Base-by-base conservation (phyloP, 176 grass and related monocot species). In the Oryza longistaminata region DNA sequence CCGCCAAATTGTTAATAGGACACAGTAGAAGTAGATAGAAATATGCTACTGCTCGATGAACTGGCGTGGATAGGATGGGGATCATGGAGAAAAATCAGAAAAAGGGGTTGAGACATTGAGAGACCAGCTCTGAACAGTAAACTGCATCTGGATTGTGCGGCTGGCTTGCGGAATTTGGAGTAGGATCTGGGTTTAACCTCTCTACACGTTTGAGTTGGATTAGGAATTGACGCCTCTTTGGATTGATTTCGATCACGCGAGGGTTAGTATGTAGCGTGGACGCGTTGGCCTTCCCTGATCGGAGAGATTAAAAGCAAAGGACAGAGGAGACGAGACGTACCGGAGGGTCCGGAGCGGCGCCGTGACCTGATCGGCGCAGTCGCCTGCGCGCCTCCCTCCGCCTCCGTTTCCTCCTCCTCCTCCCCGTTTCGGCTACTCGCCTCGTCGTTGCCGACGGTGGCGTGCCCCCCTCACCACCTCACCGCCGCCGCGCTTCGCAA, bases 291-390 rank as follows among this genome's bases (percentile, higher is more conserved):
- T 48, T 81, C n/a, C 40, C 2, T 70, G 35, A 22, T 84, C 25
- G 24, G 62, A 80, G 62, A 80, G 16, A 58, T 6, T 6, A 22
- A 80, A 55, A 17, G 71, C 26, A 70, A 70, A 64, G 68, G 71
- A 13, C 64, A 71, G 14, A 85, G 42, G 71, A 40, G 45, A 81
- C 75, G 14, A 85, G 42, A 76, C 50, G 45, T 85, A 81, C 77
- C 82, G 2, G 15, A 61, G 22, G 45, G 81, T 76, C 77, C 82
- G 1, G 15, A 61, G 22, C 27, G 48, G 5, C 5, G 35, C 35
- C 4, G 35, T 37, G 35, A 37, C 35, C 35, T 37, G 35, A 37
- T 37, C 35, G 35, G 40, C 55, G 26, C 15, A 35, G 71, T 42
- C 65, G 39, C 37, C 48, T 45, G 12, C 9, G 24, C 50, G 12